Percentiles rank a stretch among this genome's conserved stretches.
These are phyloP conservation scores for Chalaropsis ovoidea DNA, from an alignment of 2,329 filamentous ascomycete species.

Conservation along the genomic window DNA sequence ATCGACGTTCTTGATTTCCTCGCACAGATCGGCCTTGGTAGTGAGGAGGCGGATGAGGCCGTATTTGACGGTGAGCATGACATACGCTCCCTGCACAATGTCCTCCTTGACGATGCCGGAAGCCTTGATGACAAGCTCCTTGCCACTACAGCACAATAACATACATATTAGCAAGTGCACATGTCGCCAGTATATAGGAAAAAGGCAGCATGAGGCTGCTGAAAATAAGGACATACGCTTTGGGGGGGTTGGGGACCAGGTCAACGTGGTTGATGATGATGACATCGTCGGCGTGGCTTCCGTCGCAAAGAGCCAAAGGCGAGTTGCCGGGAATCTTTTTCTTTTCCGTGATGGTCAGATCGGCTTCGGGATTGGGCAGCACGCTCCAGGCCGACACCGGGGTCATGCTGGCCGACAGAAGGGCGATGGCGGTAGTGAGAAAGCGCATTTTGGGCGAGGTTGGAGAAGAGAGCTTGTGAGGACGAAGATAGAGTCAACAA, in stretches of 20 bases:
- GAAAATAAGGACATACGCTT: conserved; percentile 54
- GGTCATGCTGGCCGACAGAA: conserved; percentile 39
- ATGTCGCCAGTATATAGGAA: background rate
- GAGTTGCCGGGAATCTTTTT: conserved; percentile 72
- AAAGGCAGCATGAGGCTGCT: too few species aligned
- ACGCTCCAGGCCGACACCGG: conserved; percentile 40
- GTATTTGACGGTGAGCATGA: conserved; percentile 81
- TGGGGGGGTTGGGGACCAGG: conserved; percentile 73
- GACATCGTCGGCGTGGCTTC: conserved; percentile 57
- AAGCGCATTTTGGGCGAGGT: conserved; percentile 18
- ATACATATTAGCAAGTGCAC: background rate
- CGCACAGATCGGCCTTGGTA: conserved; percentile 73
- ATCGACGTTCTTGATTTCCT: conserved; percentile 79
- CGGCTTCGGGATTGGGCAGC: conserved; percentile 30
- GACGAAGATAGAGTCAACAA: background rate
- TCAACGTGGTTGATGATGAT: conserved; percentile 71
- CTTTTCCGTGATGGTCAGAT: conserved; percentile 32
- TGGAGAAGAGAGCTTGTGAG: background rate
- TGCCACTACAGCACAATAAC: conserved; percentile 48
- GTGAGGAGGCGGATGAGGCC: conserved; percentile 82
- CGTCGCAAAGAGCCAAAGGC: conserved; percentile 66
- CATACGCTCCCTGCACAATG: conserved; percentile 69
- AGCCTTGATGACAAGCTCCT: conserved; percentile 67
- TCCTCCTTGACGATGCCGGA: conserved; percentile 61
- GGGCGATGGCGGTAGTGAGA: conserved; percentile 36